These are phyloP conservation scores for Globisporangium emineosum DNA, from an alignment of 352 stramenopile genomes.

Conservation along the genomic window DNA sequence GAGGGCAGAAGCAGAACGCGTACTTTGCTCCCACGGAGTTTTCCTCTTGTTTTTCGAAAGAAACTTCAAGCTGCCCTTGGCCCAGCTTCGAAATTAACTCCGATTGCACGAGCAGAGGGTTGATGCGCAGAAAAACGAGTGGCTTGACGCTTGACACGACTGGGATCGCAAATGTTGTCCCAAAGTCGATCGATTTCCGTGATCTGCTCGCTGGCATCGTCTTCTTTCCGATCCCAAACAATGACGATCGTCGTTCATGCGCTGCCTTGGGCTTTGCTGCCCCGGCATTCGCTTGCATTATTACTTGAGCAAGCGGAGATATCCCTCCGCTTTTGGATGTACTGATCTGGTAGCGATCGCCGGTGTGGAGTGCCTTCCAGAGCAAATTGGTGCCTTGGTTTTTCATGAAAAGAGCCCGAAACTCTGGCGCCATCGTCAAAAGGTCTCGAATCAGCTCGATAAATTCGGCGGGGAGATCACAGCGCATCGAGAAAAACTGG, in stretches of 20 bases:
- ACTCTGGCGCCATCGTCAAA: conserved; percentile 26
- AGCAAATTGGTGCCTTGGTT: conserved; percentile 36
- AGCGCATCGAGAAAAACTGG: conserved; percentile 38
- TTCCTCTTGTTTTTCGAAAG: conserved; percentile 4
- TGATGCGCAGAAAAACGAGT: conserved; percentile 19
- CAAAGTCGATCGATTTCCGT: conserved; percentile 28
- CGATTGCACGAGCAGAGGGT: conserved; percentile 14
- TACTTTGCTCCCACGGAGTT: conserved; percentile 16
- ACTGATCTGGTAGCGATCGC: conserved; percentile 17
- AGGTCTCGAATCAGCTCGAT: conserved; percentile 45
- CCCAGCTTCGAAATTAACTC: conserved; percentile 13
- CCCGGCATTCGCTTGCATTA: conserved; percentile 6
- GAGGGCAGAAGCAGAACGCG: conserved; percentile 16
- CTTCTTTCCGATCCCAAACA: conserved; percentile 33
- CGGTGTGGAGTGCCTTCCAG: conserved; percentile 49
- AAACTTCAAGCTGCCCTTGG: conserved; percentile 10
- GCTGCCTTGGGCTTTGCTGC: background rate
- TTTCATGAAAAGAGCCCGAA: conserved; percentile 42
- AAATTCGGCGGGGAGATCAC: conserved; percentile 31
- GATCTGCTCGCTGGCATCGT: conserved; percentile 8
- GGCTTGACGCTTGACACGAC: conserved; percentile 11
- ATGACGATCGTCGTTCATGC: conserved; percentile 25
- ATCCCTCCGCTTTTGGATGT: background rate
- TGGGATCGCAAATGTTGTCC: conserved; percentile 26
- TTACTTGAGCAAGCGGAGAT: conserved; percentile 10